Evolutionary conservation across 2,329 filamentous ascomycete genomes (phyloP).

Genomic region (Sporothrix euskadiensis): DNA sequence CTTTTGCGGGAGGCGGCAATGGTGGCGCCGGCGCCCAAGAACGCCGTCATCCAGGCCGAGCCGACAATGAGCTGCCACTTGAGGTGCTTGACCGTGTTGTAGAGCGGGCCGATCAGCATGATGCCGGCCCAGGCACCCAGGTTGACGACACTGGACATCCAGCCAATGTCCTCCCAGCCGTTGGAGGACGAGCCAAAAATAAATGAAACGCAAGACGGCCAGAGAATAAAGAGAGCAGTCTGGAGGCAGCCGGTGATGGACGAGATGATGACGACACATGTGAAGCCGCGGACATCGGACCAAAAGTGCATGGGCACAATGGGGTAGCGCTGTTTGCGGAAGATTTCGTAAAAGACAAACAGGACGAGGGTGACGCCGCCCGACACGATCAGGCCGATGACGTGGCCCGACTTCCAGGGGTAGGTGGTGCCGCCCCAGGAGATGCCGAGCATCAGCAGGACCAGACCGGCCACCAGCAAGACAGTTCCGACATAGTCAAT

Average conservation of each 20-base stretch:
- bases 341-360: conserved; percentile 7
- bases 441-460: conserved; percentile 38
- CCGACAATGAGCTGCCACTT: conserved; percentile 6
- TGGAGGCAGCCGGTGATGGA: not conserved
- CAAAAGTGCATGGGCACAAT: conserved; percentile 1
- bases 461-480: not conserved
- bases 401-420: conserved; percentile 35
- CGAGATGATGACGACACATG: conserved; percentile 3
- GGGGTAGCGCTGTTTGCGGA: not conserved
- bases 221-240: not conserved
- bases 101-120: not conserved
- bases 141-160: conserved; percentile 8
- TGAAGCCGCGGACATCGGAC: not conserved
- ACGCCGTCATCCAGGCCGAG: not conserved
- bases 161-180: not conserved
- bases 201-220: not conserved
- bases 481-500: conserved; percentile 1
- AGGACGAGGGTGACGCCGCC: not conserved
- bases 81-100: not conserved
- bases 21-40: not conserved
- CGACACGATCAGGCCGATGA: not conserved
- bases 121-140: not conserved
- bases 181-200: not conserved
- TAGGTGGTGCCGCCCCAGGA: conserved; percentile 41
- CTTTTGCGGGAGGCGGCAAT: not conserved